Conservation (phyloP, 129 eudicot species). For the Mikania micrantha region DNA sequence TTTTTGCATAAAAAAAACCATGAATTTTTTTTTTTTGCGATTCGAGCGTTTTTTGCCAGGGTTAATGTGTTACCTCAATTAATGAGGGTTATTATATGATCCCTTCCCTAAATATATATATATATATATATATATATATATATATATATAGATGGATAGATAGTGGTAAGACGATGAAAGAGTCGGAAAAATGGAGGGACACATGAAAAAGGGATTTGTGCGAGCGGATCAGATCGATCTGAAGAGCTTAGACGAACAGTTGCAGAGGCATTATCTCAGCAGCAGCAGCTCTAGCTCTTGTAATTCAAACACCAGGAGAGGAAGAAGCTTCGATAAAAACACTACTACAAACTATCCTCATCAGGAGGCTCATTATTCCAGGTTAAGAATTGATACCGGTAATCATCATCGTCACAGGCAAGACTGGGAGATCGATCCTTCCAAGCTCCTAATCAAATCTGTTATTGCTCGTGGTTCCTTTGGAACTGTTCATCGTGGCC, state of each 20-base stretch:
- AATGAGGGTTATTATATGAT: no score
- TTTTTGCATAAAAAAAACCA: no score
- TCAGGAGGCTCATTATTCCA: no score
- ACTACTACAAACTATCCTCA: background rate
- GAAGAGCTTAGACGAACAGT: slow-evolving; percentile 86
- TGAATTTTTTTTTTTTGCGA: no score
- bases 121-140: no score
- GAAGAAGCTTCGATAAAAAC: slow-evolving; percentile 36
- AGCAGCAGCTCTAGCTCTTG: no score
- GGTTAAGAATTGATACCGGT: slow-evolving; percentile 20
- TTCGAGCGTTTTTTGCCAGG: no score
- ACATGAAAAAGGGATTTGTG: slow-evolving; percentile 47
- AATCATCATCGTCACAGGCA: slow-evolving; percentile 33
- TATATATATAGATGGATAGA: no score
- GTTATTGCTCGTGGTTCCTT: slow-evolving; percentile 93
- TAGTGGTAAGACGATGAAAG: no score
- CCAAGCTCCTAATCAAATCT: slow-evolving; percentile 70
- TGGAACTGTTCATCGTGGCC: slow-evolving; percentile 93
- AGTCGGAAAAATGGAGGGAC: slow-evolving; percentile 21
- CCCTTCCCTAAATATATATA: no score
- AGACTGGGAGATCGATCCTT: slow-evolving; percentile 92
- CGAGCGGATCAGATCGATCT: slow-evolving; percentile 96
- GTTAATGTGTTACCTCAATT: no score
- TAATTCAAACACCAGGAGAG: slow-evolving; percentile 31
- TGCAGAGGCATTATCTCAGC: slow-evolving; percentile 73